Evolutionary conservation across 2,329 filamentous ascomycete genomes (phyloP).

Genomic region (Neonectria hederae): DNA sequence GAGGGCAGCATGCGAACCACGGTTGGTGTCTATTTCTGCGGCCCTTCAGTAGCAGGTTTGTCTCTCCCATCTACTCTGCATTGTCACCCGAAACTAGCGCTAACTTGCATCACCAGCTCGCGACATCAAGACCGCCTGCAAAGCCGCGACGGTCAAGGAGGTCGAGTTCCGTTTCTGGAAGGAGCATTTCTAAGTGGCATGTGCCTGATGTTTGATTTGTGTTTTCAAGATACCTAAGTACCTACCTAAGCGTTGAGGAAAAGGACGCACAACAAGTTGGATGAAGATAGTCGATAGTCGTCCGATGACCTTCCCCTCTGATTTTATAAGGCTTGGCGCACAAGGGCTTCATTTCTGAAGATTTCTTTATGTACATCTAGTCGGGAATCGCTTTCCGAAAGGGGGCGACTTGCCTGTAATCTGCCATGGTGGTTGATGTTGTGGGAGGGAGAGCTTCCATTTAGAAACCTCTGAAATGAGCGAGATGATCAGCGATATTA

Average conservation of each 20-base stretch:
- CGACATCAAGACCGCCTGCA: conserved; percentile 85
- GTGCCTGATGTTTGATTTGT: conserved; percentile 25
- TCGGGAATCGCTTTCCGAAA: conserved; percentile 3
- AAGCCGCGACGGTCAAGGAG: conserved; percentile 75
- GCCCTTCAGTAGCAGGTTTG: conserved; percentile 76
- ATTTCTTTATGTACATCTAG: conserved; percentile 23
- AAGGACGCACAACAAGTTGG: conserved; percentile 4
- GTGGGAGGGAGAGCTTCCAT: not conserved
- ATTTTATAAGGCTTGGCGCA: conserved; percentile 16
- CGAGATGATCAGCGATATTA: conserved; percentile 5
- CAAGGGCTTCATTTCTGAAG: conserved; percentile 12
- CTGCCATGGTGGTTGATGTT: not conserved
- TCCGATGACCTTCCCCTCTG: conserved; percentile 4
- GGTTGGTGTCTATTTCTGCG: conserved; percentile 98
- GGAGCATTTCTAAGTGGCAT: conserved; percentile 75
- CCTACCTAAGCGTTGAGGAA: conserved; percentile 16
- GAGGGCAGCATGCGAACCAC: conserved; percentile 81
- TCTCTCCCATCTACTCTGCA: conserved; percentile 19
- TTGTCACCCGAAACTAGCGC: conserved; percentile 16
- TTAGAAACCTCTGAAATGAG: conserved; percentile 7
- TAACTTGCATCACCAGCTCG: conserved; percentile 68
- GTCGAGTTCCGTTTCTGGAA: conserved; percentile 99
- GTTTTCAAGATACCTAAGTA: conserved; percentile 39
- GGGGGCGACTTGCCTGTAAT: conserved; percentile 4
- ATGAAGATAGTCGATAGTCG: conserved; percentile 5